These are phyloP conservation scores for Podosphaera xanthii DNA, from an alignment of 2,329 filamentous ascomycete species.

Conservation along the genomic window DNA sequence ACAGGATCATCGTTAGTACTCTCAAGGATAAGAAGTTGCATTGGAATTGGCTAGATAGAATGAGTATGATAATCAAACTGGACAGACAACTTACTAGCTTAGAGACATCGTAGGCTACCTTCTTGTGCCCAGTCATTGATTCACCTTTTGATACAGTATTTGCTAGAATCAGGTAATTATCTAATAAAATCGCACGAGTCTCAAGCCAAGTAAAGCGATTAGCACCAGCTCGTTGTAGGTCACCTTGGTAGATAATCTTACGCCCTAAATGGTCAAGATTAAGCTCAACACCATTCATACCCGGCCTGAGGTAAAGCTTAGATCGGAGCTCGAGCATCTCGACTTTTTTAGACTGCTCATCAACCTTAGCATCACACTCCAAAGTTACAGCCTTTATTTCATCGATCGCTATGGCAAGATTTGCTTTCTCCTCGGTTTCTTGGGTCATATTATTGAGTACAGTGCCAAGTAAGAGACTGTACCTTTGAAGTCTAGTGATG, in stretches of 20 bases:
- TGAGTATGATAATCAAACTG: slow-evolving; percentile 6
- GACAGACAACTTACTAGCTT: slow-evolving; percentile 41
- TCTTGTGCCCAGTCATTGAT: slow-evolving; percentile 47
- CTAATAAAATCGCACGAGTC: slow-evolving; percentile 79
- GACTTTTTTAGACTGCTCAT: slow-evolving; percentile 78
- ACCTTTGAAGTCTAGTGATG: slow-evolving; percentile 78
- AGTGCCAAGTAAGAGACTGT: slow-evolving; percentile 59
- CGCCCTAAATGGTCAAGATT: slow-evolving; percentile 88
- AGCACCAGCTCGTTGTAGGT: slow-evolving; percentile 69
- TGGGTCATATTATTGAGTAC: slow-evolving; percentile 64
- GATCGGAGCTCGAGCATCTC: slow-evolving; percentile 62
- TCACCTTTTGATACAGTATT: slow-evolving; percentile 52
- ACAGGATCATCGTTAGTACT: slow-evolving; percentile 82
- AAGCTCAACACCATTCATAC: slow-evolving; percentile 67
- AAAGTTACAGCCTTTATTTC: slow-evolving; percentile 77
- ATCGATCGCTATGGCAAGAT: slow-evolving; percentile 61
- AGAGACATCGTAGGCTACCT: slow-evolving; percentile 73
- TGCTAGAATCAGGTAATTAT: slow-evolving; percentile 85
- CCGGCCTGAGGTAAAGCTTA: slow-evolving; percentile 66
- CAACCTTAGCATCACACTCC: slow-evolving; percentile 82
- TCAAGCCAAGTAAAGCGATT: slow-evolving; percentile 87
- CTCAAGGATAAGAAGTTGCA: slow-evolving; percentile 84
- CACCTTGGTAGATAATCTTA: slow-evolving; percentile 70
- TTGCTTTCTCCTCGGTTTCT: slow-evolving; percentile 76
- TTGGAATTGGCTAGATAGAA: slow-evolving; percentile 68